A percentile compares a stretch with the other conserved stretches of the same genome.
Conservation (phyloP, 2,329 filamentous ascomycete species). For the Verticillium alfalfae region DNA sequence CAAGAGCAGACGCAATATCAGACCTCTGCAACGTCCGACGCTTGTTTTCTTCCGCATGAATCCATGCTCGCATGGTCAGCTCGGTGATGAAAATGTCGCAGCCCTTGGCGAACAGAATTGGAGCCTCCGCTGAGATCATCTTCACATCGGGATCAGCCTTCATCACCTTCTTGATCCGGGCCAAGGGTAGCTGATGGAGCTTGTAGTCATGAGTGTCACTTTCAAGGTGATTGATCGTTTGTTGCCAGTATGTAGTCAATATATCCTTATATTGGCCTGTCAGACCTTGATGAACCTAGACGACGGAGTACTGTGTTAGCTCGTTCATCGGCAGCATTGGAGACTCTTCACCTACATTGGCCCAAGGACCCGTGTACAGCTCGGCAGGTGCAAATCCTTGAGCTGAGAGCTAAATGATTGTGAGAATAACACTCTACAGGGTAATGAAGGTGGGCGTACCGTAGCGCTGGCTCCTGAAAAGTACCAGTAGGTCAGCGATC, state of each 20-base stretch:
- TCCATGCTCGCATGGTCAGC: constrained; percentile 98
- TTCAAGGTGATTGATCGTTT: constrained; percentile 93
- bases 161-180: constrained; percentile 99
- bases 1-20: constrained; percentile 90
- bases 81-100: constrained; percentile 99
- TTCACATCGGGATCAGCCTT: constrained; percentile 99
- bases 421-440: constrained; percentile 1
- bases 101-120: constrained; percentile 95
- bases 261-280: constrained; percentile 93
- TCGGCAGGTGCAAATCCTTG: constrained; percentile 89
- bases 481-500: constrained; percentile 7
- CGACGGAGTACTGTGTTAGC: background rate
- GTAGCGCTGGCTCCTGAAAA: constrained; percentile 59
- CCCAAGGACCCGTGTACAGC: constrained; percentile 90
- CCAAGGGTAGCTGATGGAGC: constrained; percentile 89
- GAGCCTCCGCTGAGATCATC: constrained; percentile 98
- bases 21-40: constrained; percentile 89
- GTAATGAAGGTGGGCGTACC: constrained; percentile 37
- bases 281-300: constrained; percentile 87
- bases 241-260: constrained; percentile 98
- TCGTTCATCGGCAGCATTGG: background rate
- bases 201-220: constrained; percentile 97
- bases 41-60: constrained; percentile 99
- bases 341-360: constrained; percentile 62
- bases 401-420: constrained; percentile 61